Evolutionary conservation across 306 rosid species (phyloP).

Genomic region (Glycine tomentella): DNA sequence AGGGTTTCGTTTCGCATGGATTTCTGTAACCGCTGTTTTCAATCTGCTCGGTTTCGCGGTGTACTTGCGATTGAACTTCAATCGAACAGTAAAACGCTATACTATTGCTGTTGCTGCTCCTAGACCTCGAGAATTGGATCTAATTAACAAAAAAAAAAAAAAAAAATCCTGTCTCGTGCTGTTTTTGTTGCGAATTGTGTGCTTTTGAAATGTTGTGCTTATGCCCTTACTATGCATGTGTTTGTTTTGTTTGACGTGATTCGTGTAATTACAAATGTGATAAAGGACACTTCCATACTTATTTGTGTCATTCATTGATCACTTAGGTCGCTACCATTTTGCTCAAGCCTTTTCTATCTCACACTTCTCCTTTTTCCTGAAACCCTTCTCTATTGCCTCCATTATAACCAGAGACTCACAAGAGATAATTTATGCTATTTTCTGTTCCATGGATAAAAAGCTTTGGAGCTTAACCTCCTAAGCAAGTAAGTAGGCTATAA

Average conservation of each 20-base stretch:
- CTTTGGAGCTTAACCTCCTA: neutral
- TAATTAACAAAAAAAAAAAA: neutral
- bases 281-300: too few species aligned
- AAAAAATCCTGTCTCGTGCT: neutral
- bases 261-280: too few species aligned
- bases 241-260: neutral
- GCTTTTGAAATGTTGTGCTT: constrained; percentile 3
- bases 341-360: too few species aligned
- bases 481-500: neutral
- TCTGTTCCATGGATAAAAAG: constrained; percentile 15
- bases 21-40: constrained; percentile 51
- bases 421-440: constrained; percentile 10
- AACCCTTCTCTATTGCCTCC: neutral
- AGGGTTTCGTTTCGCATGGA: constrained; percentile 36
- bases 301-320: too few species aligned
- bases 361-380: too few species aligned
- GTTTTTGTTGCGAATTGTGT: neutral
- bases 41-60: constrained; percentile 28
- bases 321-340: too few species aligned
- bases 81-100: constrained; percentile 11
- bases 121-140: constrained; percentile 42
- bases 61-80: neutral
- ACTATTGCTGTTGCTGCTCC: constrained; percentile 2
- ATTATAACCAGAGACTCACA: constrained; percentile 8
- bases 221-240: neutral